A percentile compares a stretch with the other conserved stretches of the same genome.
Evolutionary conservation across 192 early-diverging fungal species (phyloP).

Genomic region (Piromyces sp.): DNA sequence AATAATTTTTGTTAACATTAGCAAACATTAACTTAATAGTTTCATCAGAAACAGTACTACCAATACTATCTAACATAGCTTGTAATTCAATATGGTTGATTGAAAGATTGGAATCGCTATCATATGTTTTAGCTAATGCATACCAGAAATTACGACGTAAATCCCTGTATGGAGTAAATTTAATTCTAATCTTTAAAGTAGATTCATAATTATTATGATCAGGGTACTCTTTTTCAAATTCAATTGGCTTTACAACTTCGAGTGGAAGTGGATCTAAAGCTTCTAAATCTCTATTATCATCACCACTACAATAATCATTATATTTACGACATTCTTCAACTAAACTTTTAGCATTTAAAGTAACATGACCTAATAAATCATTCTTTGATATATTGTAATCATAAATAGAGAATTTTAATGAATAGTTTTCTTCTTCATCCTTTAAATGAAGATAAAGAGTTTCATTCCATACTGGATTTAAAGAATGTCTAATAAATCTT

Average conservation of each 20-base stretch:
- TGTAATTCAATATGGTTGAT: conserved; percentile 41
- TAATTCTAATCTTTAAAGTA: conserved; percentile 27
- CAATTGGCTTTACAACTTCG: background rate
- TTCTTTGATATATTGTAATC: conserved; percentile 59
- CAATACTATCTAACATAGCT: conserved; percentile 52
- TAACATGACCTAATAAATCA: conserved; percentile 34
- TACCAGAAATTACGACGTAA: conserved; percentile 55
- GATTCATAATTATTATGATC: conserved; percentile 16
- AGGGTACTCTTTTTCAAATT: background rate
- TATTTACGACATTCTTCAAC: conserved; percentile 18
- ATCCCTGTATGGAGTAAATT: conserved; percentile 46
- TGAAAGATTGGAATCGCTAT: conserved; percentile 35
- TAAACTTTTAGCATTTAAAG: conserved; percentile 25
- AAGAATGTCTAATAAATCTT: conserved; percentile 36
- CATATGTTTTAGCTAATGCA: conserved; percentile 38
- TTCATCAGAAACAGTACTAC: conserved; percentile 42
- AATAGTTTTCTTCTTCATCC: conserved; percentile 13
- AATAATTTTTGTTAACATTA: conserved; percentile 21
- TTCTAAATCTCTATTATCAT: background rate
- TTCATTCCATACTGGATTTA: conserved; percentile 61
- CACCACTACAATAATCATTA: background rate
- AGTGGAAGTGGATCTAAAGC: background rate
- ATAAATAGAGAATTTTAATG: conserved; percentile 30
- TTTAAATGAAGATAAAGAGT: conserved; percentile 42
- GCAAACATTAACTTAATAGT: conserved; percentile 41